Evolutionary conservation across 2,329 filamentous ascomycete genomes (phyloP).

Genomic region (Geoglossum cookeanum): DNA sequence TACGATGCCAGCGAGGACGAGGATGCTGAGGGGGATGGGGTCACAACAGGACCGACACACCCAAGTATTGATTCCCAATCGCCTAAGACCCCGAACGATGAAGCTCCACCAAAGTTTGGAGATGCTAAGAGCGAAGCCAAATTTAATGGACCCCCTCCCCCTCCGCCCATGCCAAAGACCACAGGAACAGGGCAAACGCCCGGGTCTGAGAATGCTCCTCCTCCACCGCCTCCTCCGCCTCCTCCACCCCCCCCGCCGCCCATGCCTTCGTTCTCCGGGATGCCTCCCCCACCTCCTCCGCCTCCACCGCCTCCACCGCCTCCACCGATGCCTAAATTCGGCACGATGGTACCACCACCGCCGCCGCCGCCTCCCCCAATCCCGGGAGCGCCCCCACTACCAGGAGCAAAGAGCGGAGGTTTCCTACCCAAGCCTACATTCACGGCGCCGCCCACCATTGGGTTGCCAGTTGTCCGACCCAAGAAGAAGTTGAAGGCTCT

Average conservation of each 20-base stretch:
- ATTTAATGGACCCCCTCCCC: slow-evolving; percentile 18
- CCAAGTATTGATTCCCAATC: slow-evolving; percentile 53
- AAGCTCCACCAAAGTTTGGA: slow-evolving; percentile 36
- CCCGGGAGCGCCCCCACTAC: slow-evolving; percentile 36
- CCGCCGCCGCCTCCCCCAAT: slow-evolving; percentile 22
- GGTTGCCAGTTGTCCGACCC: slow-evolving; percentile 63
- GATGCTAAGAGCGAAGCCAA: not conserved
- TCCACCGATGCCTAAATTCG: slow-evolving; percentile 25
- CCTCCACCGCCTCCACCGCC: slow-evolving; percentile 24
- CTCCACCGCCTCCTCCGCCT: slow-evolving; percentile 28
- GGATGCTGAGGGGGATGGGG: slow-evolving; percentile 30
- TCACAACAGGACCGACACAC: slow-evolving; percentile 57
- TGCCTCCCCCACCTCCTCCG: slow-evolving; percentile 18
- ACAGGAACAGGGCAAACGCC: slow-evolving; percentile 13
- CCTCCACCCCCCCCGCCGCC: slow-evolving; percentile 24
- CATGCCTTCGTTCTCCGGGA: slow-evolving; percentile 27
- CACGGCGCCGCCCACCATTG: slow-evolving; percentile 36
- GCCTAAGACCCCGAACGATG: slow-evolving; percentile 46
- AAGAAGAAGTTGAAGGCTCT: slow-evolving; percentile 99
- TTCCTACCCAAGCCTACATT: slow-evolving; percentile 51
- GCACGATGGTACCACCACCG: slow-evolving; percentile 18
- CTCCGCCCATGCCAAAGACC: slow-evolving; percentile 12
- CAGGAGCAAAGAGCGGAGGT: slow-evolving; percentile 40
- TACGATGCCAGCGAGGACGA: slow-evolving; percentile 58
- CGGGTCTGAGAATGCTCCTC: slow-evolving; percentile 24